phyloP scores from a whole-genome alignment of 148 eudicot species.

The Diospyros lotus region DNA sequence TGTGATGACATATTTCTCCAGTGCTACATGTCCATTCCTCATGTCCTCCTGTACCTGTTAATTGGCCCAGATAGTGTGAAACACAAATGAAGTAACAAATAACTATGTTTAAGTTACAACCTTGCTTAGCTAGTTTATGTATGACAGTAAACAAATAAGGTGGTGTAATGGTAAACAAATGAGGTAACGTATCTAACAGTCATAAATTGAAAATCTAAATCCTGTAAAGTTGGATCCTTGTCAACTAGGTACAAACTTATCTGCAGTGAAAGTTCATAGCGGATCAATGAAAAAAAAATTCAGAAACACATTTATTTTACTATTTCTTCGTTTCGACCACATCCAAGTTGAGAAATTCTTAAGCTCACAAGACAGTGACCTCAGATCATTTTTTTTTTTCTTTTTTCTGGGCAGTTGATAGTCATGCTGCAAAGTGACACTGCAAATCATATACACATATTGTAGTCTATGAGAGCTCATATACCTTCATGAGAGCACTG shows the following conservation, averaged over 20 bases:
- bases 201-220: neutral
- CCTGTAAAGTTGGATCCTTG: neutral
- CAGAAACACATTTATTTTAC: neutral
- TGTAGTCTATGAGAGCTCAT: conserved; percentile 6
- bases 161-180: neutral
- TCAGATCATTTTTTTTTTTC: neutral
- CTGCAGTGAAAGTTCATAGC: neutral
- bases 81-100: neutral
- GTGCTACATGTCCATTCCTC: conserved; percentile 82
- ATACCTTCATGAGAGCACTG: conserved; percentile 73
- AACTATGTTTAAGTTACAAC: neutral
- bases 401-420: neutral
- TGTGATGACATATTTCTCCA: conserved; percentile 87
- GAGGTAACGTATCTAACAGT: neutral
- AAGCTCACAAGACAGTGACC: neutral
- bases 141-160: neutral
- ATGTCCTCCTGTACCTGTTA: conserved; percentile 84
- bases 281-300: neutral
- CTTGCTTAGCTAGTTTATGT: neutral
- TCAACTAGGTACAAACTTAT: neutral
- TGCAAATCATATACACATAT: neutral
- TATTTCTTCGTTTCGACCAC: conserved; percentile 4
- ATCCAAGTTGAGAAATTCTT: neutral
- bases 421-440: neutral
- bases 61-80: conserved; percentile 11